Percentiles rank a stretch among this genome's conserved stretches.
Evolutionary conservation across 78 protist genomes (phyloP).

Genomic region (Dictyostelium firmibasis): DNA sequence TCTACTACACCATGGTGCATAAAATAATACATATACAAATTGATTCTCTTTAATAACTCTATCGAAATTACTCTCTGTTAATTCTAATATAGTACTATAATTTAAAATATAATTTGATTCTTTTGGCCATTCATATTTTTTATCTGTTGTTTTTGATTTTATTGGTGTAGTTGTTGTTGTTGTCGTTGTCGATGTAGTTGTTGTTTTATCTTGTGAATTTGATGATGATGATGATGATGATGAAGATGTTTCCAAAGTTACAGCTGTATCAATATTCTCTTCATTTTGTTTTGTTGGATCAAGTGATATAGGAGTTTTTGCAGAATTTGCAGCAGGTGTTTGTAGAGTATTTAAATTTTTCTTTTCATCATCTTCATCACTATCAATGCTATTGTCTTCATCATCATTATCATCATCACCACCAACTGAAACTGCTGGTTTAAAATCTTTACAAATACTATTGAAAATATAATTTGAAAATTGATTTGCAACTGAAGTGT

Average conservation of each 20-base stretch:
- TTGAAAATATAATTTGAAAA: neutral
- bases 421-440: neutral
- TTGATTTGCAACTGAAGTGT: neutral
- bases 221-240: neutral
- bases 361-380: neutral
- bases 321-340: neutral
- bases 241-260: neutral
- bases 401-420: neutral
- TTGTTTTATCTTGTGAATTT: neutral
- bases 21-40: conserved; percentile 46
- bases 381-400: neutral
- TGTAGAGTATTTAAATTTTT: neutral
- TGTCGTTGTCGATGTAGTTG: neutral
- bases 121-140: neutral
- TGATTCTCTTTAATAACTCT: conserved; percentile 25
- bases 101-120: neutral
- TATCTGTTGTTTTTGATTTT: neutral
- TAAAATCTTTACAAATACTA: neutral
- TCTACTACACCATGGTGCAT: conserved; percentile 74
- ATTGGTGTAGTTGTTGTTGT: neutral
- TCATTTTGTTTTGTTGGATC: neutral
- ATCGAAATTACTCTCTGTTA: conserved; percentile 30
- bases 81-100: conserved; percentile 1
- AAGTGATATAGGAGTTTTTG: neutral
- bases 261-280: neutral